Percentiles rank a stretch among this genome's conserved stretches.
These are phyloP conservation scores for Neostapfia colusana DNA, from an alignment of 176 grass and related monocot genomes.

Conservation along the genomic window DNA sequence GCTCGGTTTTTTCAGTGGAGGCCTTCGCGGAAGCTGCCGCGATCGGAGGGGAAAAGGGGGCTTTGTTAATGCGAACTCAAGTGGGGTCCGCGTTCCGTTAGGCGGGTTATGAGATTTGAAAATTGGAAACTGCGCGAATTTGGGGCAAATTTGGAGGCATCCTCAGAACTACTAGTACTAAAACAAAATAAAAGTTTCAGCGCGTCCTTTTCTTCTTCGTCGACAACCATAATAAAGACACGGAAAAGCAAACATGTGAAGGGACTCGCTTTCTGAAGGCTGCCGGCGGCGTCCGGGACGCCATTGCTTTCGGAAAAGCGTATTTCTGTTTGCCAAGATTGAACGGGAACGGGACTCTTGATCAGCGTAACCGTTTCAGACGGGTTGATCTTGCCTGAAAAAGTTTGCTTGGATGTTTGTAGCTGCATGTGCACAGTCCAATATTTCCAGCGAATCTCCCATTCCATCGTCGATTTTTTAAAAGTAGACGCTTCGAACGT, in stretches of 20 bases:
- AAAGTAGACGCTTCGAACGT: no score
- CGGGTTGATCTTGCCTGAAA: background rate
- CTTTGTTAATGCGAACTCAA: slow-evolving; percentile 7
- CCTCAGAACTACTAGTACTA: no score
- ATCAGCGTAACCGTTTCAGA: background rate
- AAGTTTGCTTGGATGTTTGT: background rate
- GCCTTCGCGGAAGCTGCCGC: slow-evolving; percentile 45
- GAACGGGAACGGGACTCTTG: background rate
- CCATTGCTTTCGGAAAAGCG: slow-evolving; percentile 22
- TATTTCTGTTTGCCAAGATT: background rate
- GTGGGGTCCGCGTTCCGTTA: background rate
- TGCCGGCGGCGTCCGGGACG: slow-evolving; percentile 17
- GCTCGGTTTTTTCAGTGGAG: slow-evolving; percentile 45
- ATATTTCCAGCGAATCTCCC: background rate
- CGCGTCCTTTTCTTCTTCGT: background rate
- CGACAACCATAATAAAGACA: background rate
- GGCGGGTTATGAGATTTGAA: background rate
- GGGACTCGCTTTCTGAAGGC: slow-evolving; percentile 16
- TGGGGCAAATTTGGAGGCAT: slow-evolving; percentile 8
- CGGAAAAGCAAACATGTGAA: slow-evolving; percentile 30
- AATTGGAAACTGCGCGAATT: background rate
- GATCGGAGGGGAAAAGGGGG: slow-evolving; percentile 37
- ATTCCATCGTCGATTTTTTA: no score
- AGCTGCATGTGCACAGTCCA: background rate
- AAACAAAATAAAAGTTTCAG: background rate